Evolutionary conservation across 176 grass and related monocot species (phyloP), one percentile per base, ranked within the genome.

Genomic region (Avena sativa): DNA sequence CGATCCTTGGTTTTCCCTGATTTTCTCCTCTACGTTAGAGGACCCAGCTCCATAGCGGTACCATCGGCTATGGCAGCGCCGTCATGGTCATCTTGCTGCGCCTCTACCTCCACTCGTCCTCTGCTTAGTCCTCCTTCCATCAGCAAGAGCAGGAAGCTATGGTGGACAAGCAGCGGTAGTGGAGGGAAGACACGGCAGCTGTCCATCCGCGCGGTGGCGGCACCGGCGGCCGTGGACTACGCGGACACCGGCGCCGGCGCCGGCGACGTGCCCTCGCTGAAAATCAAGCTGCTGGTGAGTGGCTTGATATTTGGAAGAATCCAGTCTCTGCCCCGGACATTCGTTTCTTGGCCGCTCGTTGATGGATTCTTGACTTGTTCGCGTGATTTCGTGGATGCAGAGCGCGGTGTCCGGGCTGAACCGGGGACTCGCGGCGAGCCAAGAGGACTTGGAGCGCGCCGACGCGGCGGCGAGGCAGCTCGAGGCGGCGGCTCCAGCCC

Each of bases 341-440:
- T 71, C 32, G 32, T 34, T 0, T 20, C 19, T 13, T n/a, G 9
- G 2, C 19, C 12, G 16, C 5, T 52, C 2, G 40, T 34, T 32
- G 79, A 9, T 9, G 5, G 44, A 4, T 50, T 73, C 1, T 52
- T 56, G 20, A n/a, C 12, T 58, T 0, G 0, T 19, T 79, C 4
- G 12, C 57, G 4, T 13, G 62, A 5, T 36, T 32, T 71, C 71
- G 23, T 49, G 46, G 72, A 30, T 73, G 83, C 91, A 98, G 93
- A 94, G 81, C 90, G 89, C 88, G 49, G 92, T 98, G 86, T 92
- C 93, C 17, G 96, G 93, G 60, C 76, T 98, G 86, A 98, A 98
- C 84, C 89, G 91, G 26, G 96, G 96, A 6, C 93, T 98, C 13
- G 90, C 91, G 50, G 96, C 92, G 15, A 88, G 74, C 88, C 91